phyloP scores from a whole-genome alignment of 257 asterid species.

The Fraxinus quadrangulata region DNA sequence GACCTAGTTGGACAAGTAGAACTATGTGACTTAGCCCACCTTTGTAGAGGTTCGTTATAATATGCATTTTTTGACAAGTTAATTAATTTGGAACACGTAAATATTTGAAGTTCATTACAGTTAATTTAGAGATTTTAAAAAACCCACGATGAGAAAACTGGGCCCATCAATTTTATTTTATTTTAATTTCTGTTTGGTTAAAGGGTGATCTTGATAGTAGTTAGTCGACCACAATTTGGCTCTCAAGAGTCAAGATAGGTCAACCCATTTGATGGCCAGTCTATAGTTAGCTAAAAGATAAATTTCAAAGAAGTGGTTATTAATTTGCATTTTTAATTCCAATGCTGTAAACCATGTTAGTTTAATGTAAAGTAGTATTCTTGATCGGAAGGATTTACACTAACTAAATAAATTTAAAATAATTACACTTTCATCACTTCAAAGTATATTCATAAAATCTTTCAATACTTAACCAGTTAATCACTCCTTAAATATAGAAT shows the following conservation, averaged over 20 bases:
- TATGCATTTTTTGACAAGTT: too few species aligned
- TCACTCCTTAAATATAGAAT: constrained; percentile 1
- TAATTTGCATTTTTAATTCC: too few species aligned
- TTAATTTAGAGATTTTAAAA: not conserved
- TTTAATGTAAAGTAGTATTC: not conserved
- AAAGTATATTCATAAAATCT: not conserved
- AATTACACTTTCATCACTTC: not conserved
- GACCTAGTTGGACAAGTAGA: too few species aligned
- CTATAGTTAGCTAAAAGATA: too few species aligned
- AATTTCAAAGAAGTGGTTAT: not conserved
- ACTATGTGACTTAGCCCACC: too few species aligned
- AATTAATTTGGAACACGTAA: too few species aligned
- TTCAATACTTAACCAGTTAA: not conserved
- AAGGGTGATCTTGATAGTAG: too few species aligned
- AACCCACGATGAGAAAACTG: not conserved
- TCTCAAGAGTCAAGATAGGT: not conserved
- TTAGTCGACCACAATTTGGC: not conserved
- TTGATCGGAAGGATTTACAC: not conserved
- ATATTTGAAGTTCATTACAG: too few species aligned
- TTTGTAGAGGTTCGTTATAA: too few species aligned
- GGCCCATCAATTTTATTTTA: not conserved
- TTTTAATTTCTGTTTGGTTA: too few species aligned
- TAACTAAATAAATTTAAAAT: not conserved
- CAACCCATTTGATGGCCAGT: not conserved
- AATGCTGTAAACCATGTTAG: not conserved